Base-by-base conservation (phyloP, 1,284 basidiomycete genomes). In the Rhodotorula sp. region DNA sequence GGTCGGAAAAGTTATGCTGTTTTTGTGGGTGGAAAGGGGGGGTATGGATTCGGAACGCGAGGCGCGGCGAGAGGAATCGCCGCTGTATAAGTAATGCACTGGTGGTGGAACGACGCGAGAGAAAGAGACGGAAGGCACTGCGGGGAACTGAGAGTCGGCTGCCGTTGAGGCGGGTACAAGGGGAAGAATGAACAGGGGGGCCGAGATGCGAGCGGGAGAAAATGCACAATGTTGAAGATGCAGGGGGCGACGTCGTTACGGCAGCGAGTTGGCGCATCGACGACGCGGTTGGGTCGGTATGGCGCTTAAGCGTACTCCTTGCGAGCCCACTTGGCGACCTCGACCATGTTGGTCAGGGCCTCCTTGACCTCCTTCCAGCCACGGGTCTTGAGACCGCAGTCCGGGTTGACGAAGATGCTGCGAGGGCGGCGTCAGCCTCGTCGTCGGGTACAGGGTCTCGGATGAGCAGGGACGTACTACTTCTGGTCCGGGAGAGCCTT, bases 311-410 rank as follows among this genome's bases (percentile, higher is more conserved):
- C 30, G 70, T 69, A 72, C 55, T 70, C 59, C 30, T 61, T 54
- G 54, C 74, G 74, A 24, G 72, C 71, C 68, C 70, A 71, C 70
- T 77, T 77, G 64, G 78, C 78, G 42, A 75, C 78, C 7, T 59
- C 86, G 80, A 97, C 95, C 79, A 95, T 86, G 85, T 96, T 97
- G 79, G 83, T 81, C 80, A 95, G 87, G 57, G 91, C 90, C 77
- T 84, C 84, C 84, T 96, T 91, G 69, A 93, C 95, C 86, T 98
- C 95, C 82, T 90, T 89, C 95, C 94, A 96, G 76, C 88, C 91
- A 85, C 94, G 93, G 30, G 81, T 81, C 80, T 83, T 83, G 67
- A 81, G 80, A 80, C 81, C 82, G 83, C 89, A 84, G 82, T 91
- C 90, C 72, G 96, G 95, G 87, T 98, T 98, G 84, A 98, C 86